Percentiles rank a stretch among this genome's conserved stretches.
These are phyloP conservation scores for Rubus idaeus DNA, from an alignment of 306 rosid genomes.

Conservation along the genomic window DNA sequence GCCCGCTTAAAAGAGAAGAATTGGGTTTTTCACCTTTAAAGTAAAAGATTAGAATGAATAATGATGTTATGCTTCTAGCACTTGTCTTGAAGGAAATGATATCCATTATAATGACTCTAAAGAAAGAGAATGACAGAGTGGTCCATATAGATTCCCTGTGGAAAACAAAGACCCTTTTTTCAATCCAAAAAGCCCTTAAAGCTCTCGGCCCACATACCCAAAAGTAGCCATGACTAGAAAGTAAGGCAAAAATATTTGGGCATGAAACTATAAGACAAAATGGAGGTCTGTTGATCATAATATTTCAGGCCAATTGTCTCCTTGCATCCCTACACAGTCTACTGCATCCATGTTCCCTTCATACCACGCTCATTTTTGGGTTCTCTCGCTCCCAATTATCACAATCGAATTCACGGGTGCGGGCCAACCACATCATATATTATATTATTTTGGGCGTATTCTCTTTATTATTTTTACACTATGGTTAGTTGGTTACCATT, in stretches of 20 bases:
- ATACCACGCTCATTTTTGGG: constrained; percentile 49
- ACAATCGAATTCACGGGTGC: background rate
- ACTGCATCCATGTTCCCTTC: constrained; percentile 50
- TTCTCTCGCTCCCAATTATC: constrained; percentile 41
- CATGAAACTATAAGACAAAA: constrained; percentile 50
- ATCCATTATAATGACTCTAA: background rate
- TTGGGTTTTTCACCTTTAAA: background rate
- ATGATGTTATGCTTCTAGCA: background rate
- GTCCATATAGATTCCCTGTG: background rate
- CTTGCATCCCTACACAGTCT: constrained; percentile 48
- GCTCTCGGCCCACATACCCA: constrained; percentile 24
- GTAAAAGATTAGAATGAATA: no score
- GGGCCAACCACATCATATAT: background rate
- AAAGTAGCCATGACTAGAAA: background rate
- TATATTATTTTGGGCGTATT: background rate
- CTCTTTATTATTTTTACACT: background rate
- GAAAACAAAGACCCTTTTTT: constrained; percentile 8
- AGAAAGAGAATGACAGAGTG: background rate
- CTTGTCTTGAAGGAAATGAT: background rate
- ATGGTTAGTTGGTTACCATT: background rate
- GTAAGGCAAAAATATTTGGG: background rate
- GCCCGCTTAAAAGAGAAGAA: background rate
- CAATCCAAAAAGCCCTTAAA: constrained; percentile 18
- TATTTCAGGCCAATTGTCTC: constrained; percentile 57
- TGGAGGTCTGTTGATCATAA: constrained; percentile 29